Evolutionary conservation across 2,329 filamentous ascomycete genomes (phyloP), one percentile per base, ranked within the genome.

Genomic region (Furcasterigmium furcatum): DNA sequence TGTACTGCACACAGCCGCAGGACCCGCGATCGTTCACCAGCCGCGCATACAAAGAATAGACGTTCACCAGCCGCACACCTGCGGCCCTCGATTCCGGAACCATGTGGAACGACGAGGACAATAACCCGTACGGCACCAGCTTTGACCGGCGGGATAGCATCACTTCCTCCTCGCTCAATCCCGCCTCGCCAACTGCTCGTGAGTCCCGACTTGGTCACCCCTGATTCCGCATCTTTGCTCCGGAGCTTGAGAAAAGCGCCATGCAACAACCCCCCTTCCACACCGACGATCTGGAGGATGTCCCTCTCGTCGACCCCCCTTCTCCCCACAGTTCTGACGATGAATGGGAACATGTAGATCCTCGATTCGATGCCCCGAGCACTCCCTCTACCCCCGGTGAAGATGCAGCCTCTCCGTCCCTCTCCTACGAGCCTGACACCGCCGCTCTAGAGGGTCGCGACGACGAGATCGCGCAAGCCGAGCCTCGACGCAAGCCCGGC

Each of bases 81-180:
- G 29, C 19, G 27, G 38, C 40, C n/a, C 29, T 46, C 40, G 25
- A 25, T 29, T 19, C 19, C 46, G 25, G 44, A 44, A 78, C 58
- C 56, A 97, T 97, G 92, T 97, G 92, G 92, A 95, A 96, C 78
- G 91, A 97, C 75, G 92, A 97, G 72, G 90, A 97, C 63, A 97
- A 97, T 71, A 97, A 97, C 66, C 92, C 92, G 5, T 96, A 97
- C 62, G 91, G 91, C 53, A 82, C 76, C 59, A 92, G 89, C 67
- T 96, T 95, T 72, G 88, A 94, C 66, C 87, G 88, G 58, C 84
- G 88, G 58, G 88, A 95, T 66, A 88, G 88, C 51, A 82, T 87
- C 64, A 77, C 82, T 38, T 89, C 85, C 22, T 85, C 85, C 25
- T 72, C 76, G 36, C 74, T 76, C 18, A 82, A 86, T 60, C 82